Percentiles rank a stretch among this genome's conserved stretches.
Evolutionary conservation across 352 stramenopile genomes (phyloP).

Genomic region (Globisporangium nagaii): DNA sequence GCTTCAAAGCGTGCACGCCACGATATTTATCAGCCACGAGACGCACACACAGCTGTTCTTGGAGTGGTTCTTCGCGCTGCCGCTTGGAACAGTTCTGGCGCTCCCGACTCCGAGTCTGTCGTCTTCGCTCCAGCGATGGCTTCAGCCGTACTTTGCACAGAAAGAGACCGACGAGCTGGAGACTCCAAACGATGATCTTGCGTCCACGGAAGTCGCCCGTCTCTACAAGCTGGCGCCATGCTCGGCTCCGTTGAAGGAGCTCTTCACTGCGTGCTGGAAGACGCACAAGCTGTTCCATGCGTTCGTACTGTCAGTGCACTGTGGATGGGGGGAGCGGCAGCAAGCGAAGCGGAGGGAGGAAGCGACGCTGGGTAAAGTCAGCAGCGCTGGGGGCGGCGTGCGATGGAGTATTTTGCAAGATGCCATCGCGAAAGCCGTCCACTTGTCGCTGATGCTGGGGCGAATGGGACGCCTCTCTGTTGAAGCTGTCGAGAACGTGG

Average conservation of each 20-base stretch:
- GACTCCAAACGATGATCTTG: slow-evolving; percentile 18
- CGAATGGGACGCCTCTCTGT: slow-evolving; percentile 58
- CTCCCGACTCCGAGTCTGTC: slow-evolving; percentile 59
- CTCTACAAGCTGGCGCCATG: slow-evolving; percentile 37
- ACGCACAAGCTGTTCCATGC: slow-evolving; percentile 58
- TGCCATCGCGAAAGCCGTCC: slow-evolving; percentile 62
- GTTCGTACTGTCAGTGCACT: slow-evolving; percentile 70
- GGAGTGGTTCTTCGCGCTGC: slow-evolving; percentile 80
- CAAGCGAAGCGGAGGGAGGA: slow-evolving; percentile 72
- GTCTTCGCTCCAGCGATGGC: slow-evolving; percentile 74
- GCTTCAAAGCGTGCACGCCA: slow-evolving; percentile 51
- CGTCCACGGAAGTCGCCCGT: slow-evolving; percentile 17
- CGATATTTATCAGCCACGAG: slow-evolving; percentile 48
- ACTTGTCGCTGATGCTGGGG: slow-evolving; percentile 66
- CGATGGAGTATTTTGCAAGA: slow-evolving; percentile 73
- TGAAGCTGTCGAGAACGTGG: slow-evolving; percentile 67
- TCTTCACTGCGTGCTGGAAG: slow-evolving; percentile 64
- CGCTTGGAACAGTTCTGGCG: slow-evolving; percentile 45
- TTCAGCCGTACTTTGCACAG: slow-evolving; percentile 52
- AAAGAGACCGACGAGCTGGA: slow-evolving; percentile 29
- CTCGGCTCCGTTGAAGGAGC: slow-evolving; percentile 22
- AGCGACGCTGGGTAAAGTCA: slow-evolving; percentile 62
- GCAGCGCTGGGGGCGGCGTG: slow-evolving; percentile 42
- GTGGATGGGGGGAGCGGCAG: slow-evolving; percentile 52
- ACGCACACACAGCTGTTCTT: slow-evolving; percentile 60